Base-by-base conservation (phyloP, 2,329 filamentous ascomycete genomes). In the Ploettnerulaceae sp. region DNA sequence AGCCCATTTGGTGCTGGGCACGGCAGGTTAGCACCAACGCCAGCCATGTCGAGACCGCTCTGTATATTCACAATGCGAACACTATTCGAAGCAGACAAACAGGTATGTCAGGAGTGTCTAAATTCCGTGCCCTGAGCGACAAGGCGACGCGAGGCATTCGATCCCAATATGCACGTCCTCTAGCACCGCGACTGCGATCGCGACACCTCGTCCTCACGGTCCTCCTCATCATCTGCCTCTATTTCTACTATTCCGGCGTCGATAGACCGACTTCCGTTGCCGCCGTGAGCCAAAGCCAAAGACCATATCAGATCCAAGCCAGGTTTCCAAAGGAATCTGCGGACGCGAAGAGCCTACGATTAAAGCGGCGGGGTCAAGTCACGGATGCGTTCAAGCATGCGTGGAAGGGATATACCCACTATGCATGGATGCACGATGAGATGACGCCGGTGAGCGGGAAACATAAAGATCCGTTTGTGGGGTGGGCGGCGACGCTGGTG, bases 391-490 rank as follows among this genome's bases (percentile, higher is more conserved):
- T 60, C 33, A 46, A 45, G 24, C 56, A 53, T 37, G 51, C 88
- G 0, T 97, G 91, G 91, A 68, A 73, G 3, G 87, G 86, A 11
- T 97, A 97, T 69, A 84, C 77, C 60, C 72, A 80, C 48, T 74
- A 82, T 57, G 91, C 89, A 5, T 91, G 86, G 80, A 78, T 82
- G 54, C 85, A 91, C 56, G 91, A 97, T 62, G 91, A 97, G 68
- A 69, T 97, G 7, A 74, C 68, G 38, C 91, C 91, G 1, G 70
- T 91, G 7, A 77, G 77, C 24, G 82, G 82, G 44, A 70, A 68
- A 5, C 77, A 71, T 50, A 78, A 78, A 22, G 84, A 95, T 61
- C 86, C 87, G 0, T 96, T 96, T 65, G 90, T 88, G 60, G 88
- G 85, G 34, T 95, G 89, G 89, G 86, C 86, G 9, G 89, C 89